phyloP scores from a whole-genome alignment of 805 yeast genomes.

The Hagleromyces aurorensis region DNA sequence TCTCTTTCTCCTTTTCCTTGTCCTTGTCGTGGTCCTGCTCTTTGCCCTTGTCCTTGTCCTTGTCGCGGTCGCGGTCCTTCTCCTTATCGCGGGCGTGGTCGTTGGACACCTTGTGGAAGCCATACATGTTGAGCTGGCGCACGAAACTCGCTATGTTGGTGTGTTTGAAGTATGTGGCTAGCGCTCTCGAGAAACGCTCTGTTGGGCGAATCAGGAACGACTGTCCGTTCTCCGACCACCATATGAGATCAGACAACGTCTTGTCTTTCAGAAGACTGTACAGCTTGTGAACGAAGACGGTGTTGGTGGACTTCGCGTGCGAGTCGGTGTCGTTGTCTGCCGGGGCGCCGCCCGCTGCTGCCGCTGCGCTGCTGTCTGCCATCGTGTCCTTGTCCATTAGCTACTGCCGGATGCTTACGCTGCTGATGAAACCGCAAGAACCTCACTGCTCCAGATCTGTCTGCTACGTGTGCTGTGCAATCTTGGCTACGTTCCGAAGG shows the following conservation, averaged over 20 bases:
- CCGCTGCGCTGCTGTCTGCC: too few relatives aligned
- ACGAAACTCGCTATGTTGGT: constrained; percentile 75
- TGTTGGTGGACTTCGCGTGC: constrained; percentile 26
- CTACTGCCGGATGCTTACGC: too few relatives aligned
- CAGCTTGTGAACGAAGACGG: constrained; percentile 79
- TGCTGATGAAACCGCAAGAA: too few relatives aligned
- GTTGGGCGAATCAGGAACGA: constrained; percentile 70
- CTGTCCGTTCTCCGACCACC: constrained; percentile 71
- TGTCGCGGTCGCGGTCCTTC: constrained; percentile 3
- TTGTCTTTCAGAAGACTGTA: constrained; percentile 85
- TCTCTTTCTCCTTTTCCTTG: constrained; percentile 2
- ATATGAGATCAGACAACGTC: constrained; percentile 62
- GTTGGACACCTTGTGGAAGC: constrained; percentile 58
- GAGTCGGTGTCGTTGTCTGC: constrained; percentile 1
- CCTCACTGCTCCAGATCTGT: too few relatives aligned
- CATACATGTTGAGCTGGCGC: constrained; percentile 75
- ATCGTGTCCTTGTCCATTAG: too few relatives aligned
- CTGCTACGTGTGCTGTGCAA: too few relatives aligned
- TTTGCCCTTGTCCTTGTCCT: constrained; percentile 7
- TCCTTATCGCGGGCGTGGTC: constrained; percentile 10
- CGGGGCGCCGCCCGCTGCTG: constrained; percentile 1
- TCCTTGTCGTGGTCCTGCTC: too few relatives aligned
- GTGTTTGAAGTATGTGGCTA: constrained; percentile 63
- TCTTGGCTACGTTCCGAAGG: too few relatives aligned
- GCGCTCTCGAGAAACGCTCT: constrained; percentile 75